Evolutionary conservation across 495 filamentous ascomycete species (phyloP), one percentile per base, ranked within the genome.

Genomic region (Lepidopterella palustris): DNA sequence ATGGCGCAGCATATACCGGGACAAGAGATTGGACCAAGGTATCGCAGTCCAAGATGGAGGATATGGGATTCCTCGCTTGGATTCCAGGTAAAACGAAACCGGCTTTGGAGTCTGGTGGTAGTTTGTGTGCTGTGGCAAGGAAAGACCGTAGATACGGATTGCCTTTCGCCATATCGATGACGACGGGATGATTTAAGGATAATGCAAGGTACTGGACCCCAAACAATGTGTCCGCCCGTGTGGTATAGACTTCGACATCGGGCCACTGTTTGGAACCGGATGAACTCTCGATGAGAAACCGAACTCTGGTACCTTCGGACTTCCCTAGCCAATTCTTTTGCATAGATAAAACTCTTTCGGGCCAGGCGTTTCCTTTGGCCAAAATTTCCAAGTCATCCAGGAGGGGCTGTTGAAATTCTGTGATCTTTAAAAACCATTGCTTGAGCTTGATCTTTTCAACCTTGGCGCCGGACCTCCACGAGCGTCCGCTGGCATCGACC

Each of bases 341-440:
- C 87, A 92, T 90, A 1, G 86, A 74, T 56, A 89, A 62, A 5
- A 96, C 90, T 54, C 86, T 78, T 47, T 93, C 87, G 0, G 90
- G 90, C 90, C 90, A 96, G 9, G 74, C 74, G 3, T 78, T 80
- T n/a, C 79, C 73, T 47, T 78, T 74, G 8, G 79, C 73, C 6
- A 96, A 74, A 1, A 77, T 71, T 23, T 90, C 83, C 1, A 95
- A 77, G 58, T 89, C 90, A 24, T 84, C 75, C 29, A 95, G 72
- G 0, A 96, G 76, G n/a, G 80, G 73, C 53, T 92, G 83, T 52
- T 86, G 82, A 68, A 89, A 95, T 21, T 79, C 79, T 1, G 88
- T 91, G 61, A 95, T 95, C 27, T 83, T 82, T 53, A 96, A 82
- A 65, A 95, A 96, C 90, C 90, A 96, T 66, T 96, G 90, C 70